Conservation (phyloP, 176 grass and related monocot species). For the Aegilops umbellulata region DNA sequence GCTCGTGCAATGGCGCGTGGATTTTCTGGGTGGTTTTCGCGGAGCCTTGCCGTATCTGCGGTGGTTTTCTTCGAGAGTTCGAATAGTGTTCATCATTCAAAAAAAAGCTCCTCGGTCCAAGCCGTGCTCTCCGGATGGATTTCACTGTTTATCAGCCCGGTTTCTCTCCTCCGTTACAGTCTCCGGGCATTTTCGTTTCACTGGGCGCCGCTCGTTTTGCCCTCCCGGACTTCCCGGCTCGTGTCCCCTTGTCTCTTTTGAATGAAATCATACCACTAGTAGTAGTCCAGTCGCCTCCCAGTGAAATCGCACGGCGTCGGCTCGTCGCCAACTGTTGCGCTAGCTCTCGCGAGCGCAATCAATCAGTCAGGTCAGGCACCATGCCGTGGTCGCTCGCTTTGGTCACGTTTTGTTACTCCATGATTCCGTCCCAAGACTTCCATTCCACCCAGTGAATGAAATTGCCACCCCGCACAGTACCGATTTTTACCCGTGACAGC, state of each 20-base stretch:
- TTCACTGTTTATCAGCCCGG: conserved; percentile 27
- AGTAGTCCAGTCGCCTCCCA: not conserved
- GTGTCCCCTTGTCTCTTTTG: conserved; percentile 49
- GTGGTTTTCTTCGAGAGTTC: not conserved
- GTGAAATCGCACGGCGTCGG: conserved; percentile 26
- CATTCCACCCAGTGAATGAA: not conserved
- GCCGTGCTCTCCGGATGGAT: conserved; percentile 18
- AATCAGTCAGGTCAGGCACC: not conserved
- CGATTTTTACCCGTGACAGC: conserved; percentile 21
- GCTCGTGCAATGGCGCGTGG: not conserved
- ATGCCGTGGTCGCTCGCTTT: not conserved
- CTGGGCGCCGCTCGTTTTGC: not conserved
- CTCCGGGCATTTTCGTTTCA: not conserved
- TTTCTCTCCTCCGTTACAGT: not conserved
- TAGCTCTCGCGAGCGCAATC: not conserved
- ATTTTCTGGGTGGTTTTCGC: not conserved
- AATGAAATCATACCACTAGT: conserved; percentile 4
- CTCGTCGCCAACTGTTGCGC: not conserved
- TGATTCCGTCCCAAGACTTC: conserved; percentile 1
- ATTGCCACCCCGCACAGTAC: not conserved
- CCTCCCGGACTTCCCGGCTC: conserved; percentile 29
- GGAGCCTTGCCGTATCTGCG: not conserved
- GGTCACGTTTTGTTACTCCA: not conserved
- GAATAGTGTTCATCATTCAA: not conserved
- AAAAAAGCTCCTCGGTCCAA: conserved; percentile 2